These are phyloP conservation scores for Ustilago esculenta DNA, from an alignment of 1,284 basidiomycete genomes.

Conservation along the genomic window DNA sequence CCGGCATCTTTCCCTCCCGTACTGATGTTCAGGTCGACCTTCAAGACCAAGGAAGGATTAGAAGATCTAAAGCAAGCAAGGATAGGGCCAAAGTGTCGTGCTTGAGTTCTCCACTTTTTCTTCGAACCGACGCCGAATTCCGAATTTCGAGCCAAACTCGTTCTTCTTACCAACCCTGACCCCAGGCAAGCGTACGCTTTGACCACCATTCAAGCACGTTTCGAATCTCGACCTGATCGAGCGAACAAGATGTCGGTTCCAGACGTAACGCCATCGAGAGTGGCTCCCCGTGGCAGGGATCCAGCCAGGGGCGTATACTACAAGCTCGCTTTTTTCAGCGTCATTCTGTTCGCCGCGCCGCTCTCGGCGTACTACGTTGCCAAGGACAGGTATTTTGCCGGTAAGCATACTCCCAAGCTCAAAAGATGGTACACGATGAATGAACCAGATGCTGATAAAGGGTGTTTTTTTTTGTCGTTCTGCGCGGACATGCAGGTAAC, in stretches of 20 bases:
- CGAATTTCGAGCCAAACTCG: too few relatives aligned
- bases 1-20: constrained; percentile 15
- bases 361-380: constrained; percentile 59
- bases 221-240: too few relatives aligned
- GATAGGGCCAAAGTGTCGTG: background rate
- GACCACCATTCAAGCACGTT: too few relatives aligned
- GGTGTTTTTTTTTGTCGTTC: background rate
- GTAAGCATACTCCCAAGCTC: constrained; percentile 28
- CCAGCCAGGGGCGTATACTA: constrained; percentile 60
- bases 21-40: too few relatives aligned
- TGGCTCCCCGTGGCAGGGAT: constrained; percentile 49
- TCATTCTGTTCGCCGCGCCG: constrained; percentile 60
- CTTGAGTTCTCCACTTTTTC: constrained; percentile 18
- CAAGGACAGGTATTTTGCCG: constrained; percentile 53
- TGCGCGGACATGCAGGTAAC: constrained; percentile 39
- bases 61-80: too few relatives aligned
- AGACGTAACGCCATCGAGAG: constrained; percentile 46
- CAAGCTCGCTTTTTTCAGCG: constrained; percentile 62
- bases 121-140: constrained; percentile 15
- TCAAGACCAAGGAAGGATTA: background rate
- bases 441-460: too few relatives aligned
- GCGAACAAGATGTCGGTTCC: constrained; percentile 32
- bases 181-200: constrained; percentile 3
- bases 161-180: background rate
- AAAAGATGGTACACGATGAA: too few relatives aligned